Evolutionary conservation across 2,329 filamentous ascomycete species (phyloP).

Genomic region (Ambrosiella beaveri): DNA sequence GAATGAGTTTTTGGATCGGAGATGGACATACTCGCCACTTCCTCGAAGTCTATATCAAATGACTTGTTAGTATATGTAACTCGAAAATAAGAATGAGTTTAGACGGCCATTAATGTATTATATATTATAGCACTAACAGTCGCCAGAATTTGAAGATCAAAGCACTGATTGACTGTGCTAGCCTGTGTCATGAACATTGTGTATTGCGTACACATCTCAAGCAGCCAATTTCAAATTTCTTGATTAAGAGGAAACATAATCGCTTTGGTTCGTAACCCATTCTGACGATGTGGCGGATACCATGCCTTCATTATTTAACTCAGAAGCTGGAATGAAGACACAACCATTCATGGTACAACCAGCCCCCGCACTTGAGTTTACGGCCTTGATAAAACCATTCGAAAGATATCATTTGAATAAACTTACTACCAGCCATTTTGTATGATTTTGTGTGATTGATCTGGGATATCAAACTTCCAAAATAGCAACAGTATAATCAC

Average conservation of each 20-base stretch:
- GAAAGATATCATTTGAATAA: constrained; percentile 7
- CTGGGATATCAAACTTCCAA: not conserved
- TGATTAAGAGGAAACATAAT: too few relatives aligned
- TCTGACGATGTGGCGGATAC: not conserved
- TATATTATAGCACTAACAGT: not conserved
- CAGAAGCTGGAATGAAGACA: too few relatives aligned
- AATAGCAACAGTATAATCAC: not conserved
- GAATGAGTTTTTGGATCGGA: not conserved
- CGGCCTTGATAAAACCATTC: not conserved
- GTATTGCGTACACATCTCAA: too few relatives aligned
- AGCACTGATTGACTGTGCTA: too few relatives aligned
- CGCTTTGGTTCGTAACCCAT: not conserved
- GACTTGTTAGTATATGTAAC: not conserved
- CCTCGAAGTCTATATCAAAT: constrained; percentile 24
- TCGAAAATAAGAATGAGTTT: not conserved
- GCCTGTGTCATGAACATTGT: too few relatives aligned
- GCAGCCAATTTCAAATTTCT: too few relatives aligned
- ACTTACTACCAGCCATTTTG: constrained; percentile 22
- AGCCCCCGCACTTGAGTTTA: not conserved
- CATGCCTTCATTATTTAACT: too few relatives aligned
- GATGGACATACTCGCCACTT: constrained; percentile 28
- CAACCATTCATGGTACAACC: not conserved
- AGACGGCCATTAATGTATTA: not conserved
- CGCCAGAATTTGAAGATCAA: too few relatives aligned
- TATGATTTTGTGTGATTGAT: constrained; percentile 9